Conservation (phyloP, 805 yeast genomes). For the Saccharomyces kudriavzevii region DNA sequence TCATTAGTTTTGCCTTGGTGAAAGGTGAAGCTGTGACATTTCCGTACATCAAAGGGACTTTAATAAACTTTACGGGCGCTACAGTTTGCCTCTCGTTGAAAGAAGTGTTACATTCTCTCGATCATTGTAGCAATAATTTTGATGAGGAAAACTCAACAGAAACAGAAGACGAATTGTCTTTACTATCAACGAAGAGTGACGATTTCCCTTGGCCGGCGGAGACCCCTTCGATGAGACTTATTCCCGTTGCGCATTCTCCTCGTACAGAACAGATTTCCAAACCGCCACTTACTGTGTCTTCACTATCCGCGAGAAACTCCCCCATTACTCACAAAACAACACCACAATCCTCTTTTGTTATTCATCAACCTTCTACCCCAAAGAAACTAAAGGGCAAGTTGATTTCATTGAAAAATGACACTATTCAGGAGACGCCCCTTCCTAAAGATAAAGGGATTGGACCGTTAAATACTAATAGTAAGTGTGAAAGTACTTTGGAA, state of each 20-base stretch:
- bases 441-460: not conserved
- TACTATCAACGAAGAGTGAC: conserved; percentile 10
- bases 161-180: conserved; percentile 32
- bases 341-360: not conserved
- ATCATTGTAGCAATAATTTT: conserved; percentile 41
- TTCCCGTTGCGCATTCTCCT: conserved; percentile 12
- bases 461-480: not conserved
- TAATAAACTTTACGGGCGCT: conserved; percentile 49
- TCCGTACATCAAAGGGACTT: conserved; percentile 54
- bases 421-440: not conserved
- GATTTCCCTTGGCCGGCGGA: conserved; percentile 10
- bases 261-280: conserved; percentile 7
- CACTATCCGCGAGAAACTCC: not conserved
- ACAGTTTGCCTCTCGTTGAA: conserved; percentile 51
- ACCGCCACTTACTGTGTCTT: not conserved
- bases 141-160: conserved; percentile 31
- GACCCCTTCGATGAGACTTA: conserved; percentile 14
- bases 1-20: conserved; percentile 34
- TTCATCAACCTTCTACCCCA: not conserved
- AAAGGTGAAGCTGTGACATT: conserved; percentile 56
- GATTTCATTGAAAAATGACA: not conserved
- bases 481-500: not conserved
- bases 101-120: conserved; percentile 22
- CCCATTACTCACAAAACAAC: not conserved
- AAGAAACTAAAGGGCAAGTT: not conserved